Base-by-base conservation (phyloP, 768 basidiomycete species). In the Termitomyces eurrhizus region DNA sequence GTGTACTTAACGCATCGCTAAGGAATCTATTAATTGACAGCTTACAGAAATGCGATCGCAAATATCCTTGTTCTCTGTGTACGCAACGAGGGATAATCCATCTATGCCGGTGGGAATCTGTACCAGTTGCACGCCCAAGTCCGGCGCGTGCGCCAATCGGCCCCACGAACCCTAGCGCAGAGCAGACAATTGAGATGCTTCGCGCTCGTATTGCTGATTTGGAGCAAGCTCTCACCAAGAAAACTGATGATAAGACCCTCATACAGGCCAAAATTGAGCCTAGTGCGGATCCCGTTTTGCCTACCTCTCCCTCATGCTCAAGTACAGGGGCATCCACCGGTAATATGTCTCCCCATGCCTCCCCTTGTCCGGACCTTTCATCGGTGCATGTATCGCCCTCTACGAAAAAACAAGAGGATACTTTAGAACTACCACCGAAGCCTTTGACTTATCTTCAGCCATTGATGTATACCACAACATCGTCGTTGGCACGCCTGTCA, bases 31-130 rank as follows among this genome's bases (percentile, higher is more conserved):
- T 29, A 53, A 44, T 52, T 62, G 59, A 53, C 37, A 60, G 37
- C 33, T 62, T 7, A 32, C 32, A 84, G 83, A 81, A 82, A 78
- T 85, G 82, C 63, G 82, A 80, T 66, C 69, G 76, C 53, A 75
- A 73, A 57, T 75, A 76, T 61, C 77, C 78, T 21, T 79, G 78
- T 62, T 76, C 75, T 18, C 66, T 77, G 11, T 79, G 76, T 63
- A 69, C 74, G 29, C 72, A 72, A 42, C 66, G 76, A 52, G 78
- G 75, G 26, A 76, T 77, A 37, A 63, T 74, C 33, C 78, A 81
- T 69, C 69, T 81, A 5, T 81, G 80, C 67, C 74, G 77, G 42
- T 79, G 78, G 78, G 78, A 78, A 66, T 73, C 69, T 13, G 78
- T 77, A 11, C 79, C 79, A 32, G 66, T 77, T 45, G 76, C 77